Evolutionary conservation across 192 early-diverging fungal genomes (phyloP).

Genomic region (Lunasporangiospora selenospora): DNA sequence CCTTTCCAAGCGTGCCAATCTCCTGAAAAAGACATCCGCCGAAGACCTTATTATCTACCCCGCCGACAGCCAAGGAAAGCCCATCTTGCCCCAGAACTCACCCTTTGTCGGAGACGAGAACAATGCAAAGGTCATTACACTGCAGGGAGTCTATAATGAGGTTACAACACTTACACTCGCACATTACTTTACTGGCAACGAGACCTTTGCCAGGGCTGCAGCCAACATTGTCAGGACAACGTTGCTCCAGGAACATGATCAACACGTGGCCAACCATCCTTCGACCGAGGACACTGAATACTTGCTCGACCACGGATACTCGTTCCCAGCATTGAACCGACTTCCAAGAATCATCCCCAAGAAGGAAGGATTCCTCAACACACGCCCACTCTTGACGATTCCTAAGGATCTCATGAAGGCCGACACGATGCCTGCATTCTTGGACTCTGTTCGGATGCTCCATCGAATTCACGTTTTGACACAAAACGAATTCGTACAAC

Average conservation of each 20-base stretch:
- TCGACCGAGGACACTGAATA: constrained; percentile 57
- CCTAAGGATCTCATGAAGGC: constrained; percentile 56
- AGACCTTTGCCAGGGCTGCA: constrained; percentile 56
- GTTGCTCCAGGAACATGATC: constrained; percentile 58
- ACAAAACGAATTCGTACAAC: constrained; percentile 64
- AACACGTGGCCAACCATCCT: constrained; percentile 45
- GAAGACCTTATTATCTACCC: constrained; percentile 33
- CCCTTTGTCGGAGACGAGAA: constrained; percentile 11
- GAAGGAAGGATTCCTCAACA: constrained; percentile 28
- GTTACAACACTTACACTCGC: constrained; percentile 61
- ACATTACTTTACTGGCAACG: constrained; percentile 59
- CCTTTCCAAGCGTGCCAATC: constrained; percentile 16
- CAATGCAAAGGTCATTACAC: constrained; percentile 28
- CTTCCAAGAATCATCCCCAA: constrained; percentile 57
- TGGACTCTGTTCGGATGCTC: constrained; percentile 61
- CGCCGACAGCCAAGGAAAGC: constrained; percentile 20
- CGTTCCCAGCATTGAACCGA: constrained; percentile 62
- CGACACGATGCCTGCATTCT: constrained; percentile 54
- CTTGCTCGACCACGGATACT: constrained; percentile 65
- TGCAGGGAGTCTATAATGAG: constrained; percentile 53
- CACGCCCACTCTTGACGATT: constrained; percentile 41
- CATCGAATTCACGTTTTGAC: constrained; percentile 57
- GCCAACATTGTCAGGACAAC: constrained; percentile 63
- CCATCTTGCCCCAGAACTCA: constrained; percentile 17
- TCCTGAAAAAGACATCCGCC: constrained; percentile 39